phyloP scores from a whole-genome alignment of 805 yeast species.

The Ogataea polymorpha region DNA sequence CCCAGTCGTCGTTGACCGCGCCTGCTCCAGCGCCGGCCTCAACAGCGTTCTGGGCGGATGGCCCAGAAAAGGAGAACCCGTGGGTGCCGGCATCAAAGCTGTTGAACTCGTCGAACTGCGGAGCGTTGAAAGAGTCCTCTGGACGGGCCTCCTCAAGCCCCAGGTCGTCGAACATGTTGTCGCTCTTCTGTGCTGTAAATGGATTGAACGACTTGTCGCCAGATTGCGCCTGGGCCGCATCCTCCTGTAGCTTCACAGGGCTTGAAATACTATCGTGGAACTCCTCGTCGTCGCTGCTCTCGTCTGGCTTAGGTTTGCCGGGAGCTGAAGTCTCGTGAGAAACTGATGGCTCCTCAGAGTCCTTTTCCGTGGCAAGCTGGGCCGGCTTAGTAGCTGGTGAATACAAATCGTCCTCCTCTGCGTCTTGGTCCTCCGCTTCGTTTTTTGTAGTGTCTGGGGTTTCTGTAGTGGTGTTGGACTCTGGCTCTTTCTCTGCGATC shows the following conservation, averaged over 20 bases:
- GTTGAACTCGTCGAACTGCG: conserved; percentile 37
- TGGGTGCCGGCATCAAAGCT: conserved; percentile 21
- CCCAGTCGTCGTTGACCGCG: conserved; percentile 79
- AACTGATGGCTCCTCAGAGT: too few species aligned
- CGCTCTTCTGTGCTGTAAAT: conserved; percentile 16
- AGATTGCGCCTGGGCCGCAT: background rate
- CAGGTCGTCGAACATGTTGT: conserved; percentile 34
- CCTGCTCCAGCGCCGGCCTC: conserved; percentile 38
- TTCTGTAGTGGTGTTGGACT: conserved; percentile 2
- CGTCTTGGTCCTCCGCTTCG: conserved; percentile 5
- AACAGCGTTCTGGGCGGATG: conserved; percentile 5
- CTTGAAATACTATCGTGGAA: conserved; percentile 35
- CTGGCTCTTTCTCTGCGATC: conserved; percentile 3
- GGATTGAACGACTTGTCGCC: conserved; percentile 22
- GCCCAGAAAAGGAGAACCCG: conserved; percentile 27
- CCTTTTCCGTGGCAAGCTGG: background rate
- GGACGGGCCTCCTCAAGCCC: conserved; percentile 34
- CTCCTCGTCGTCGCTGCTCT: conserved; percentile 39
- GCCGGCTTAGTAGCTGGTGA: conserved; percentile 13
- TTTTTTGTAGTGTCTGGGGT: conserved; percentile 3
- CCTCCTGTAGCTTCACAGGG: conserved; percentile 8
- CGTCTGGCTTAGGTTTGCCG: conserved; percentile 20
- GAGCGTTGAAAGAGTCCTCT: conserved; percentile 27
- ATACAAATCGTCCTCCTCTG: conserved; percentile 12
- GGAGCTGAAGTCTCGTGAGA: background rate